Evolutionary conservation across 2,329 filamentous ascomycete species (phyloP), one percentile per base, ranked within the genome.

Genomic region (Sarocladiaceae sp.): DNA sequence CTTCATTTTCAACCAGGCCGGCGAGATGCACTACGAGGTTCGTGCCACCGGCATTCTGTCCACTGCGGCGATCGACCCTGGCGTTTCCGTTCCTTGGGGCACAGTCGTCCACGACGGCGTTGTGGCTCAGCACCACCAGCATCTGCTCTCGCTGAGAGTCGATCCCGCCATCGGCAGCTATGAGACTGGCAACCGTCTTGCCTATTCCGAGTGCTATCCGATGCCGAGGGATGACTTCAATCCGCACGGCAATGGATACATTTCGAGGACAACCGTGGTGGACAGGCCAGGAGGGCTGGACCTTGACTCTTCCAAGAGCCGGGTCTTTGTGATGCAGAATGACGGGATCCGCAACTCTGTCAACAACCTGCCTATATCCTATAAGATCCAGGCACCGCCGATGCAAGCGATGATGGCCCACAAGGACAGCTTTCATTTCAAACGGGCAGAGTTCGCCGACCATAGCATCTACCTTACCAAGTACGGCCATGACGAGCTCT

Each of bases 101-200:
- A 87, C 80, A 29, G 72, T 84, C 3, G 83, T 88, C 2, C 74
- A 75, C 0, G 77, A 79, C 0, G 83, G 84, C 0, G 79, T 82
- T 0, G 63, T 87, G 5, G 84, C 84, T 0, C 80, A 82, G 22
- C 83, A 86, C 61, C 84, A 88, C 54, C 84, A 88, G 60, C 83
- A 88, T 63, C 73, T 88, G 33, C 87, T 88, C 61, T 77, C 72
- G n/a, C 63, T 83, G 26, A 75, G 83, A 0, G 78, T 87, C n/a
- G 84, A 88, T 58, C 82, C 83, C 0, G 78, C 80, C 2, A 71
- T 87, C 35, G 82, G n/a, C n/a, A n/a, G n/a, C n/a, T n/a, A 86
- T 57, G 82, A 82, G 0, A 69, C 77, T 57, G 62, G 65, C 1
- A 86, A 86, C 62, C 78, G 78, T 0, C 65, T 84, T 1, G 61